Conservation (phyloP, 768 basidiomycete genomes). For the Mycena sanguinolenta region DNA sequence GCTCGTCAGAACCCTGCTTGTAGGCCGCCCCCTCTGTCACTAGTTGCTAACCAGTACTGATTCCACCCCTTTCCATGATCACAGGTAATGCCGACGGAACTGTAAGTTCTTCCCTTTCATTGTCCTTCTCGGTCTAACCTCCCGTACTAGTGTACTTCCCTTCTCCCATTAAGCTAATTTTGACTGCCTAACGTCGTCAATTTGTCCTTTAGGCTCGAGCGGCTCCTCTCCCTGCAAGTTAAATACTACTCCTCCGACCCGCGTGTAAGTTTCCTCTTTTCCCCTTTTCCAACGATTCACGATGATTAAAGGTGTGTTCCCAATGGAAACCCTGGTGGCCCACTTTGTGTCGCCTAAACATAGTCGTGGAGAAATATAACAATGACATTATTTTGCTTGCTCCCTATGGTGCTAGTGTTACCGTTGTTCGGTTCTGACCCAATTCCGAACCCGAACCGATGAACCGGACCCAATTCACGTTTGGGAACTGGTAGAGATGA, state of each 20-base stretch:
- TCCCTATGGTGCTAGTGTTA: not conserved
- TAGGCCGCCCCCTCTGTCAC: constrained; percentile 5
- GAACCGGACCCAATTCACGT: no score
- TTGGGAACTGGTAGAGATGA: no score
- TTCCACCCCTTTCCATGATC: constrained; percentile 6
- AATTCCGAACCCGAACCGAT: no score
- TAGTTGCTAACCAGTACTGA: constrained; percentile 14
- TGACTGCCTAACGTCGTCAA: constrained; percentile 6
- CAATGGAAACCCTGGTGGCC: constrained; percentile 21
- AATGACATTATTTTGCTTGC: not conserved
- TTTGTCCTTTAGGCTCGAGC: constrained; percentile 10
- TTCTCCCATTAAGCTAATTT: constrained; percentile 13
- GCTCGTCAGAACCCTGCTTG: constrained; percentile 11
- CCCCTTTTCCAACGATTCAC: constrained; percentile 11
- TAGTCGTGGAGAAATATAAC: constrained; percentile 8
- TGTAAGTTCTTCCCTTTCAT: constrained; percentile 16
- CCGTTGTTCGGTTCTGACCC: not conserved
- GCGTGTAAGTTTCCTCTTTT: constrained; percentile 16
- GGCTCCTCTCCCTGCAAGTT: constrained; percentile 3
- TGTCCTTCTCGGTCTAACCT: constrained; percentile 9
- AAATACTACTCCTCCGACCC: constrained; percentile 18
- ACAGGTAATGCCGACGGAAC: no score
- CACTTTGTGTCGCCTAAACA: constrained; percentile 17
- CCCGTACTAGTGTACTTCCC: constrained; percentile 13
- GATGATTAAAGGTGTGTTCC: constrained; percentile 13